Conservation (phyloP, 345 rosid species). For the Hevea brasiliensis region DNA sequence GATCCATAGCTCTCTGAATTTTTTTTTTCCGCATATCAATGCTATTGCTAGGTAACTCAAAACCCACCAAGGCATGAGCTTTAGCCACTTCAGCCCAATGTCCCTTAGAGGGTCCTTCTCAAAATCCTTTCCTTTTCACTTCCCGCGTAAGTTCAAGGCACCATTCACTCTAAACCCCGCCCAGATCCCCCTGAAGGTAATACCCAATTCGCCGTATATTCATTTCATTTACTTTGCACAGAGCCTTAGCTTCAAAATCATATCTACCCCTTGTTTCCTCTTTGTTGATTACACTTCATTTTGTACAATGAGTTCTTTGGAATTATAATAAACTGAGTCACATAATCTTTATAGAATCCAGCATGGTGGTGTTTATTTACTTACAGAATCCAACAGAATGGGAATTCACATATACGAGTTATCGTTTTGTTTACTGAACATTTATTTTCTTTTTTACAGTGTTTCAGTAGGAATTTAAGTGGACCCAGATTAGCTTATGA, state of each 20-base stretch:
- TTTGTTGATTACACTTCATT: background rate
- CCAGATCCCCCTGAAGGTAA: slow-evolving; percentile 32
- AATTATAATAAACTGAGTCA: background rate
- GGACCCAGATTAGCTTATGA: slow-evolving; percentile 26
- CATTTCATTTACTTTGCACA: background rate
- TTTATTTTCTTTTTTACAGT: slow-evolving; percentile 17
- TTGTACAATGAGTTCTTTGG: background rate
- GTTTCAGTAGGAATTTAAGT: slow-evolving; percentile 31
- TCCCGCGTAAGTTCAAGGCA: slow-evolving; percentile 32
- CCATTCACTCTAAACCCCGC: slow-evolving; percentile 14
- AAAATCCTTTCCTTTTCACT: slow-evolving; percentile 24
- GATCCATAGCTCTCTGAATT: background rate
- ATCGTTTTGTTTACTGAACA: background rate
- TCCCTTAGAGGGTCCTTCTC: slow-evolving; percentile 35
- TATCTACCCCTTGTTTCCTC: background rate
- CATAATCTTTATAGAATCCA: no score
- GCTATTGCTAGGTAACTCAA: background rate
- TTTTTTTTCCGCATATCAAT: background rate
- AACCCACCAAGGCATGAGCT: slow-evolving; percentile 28
- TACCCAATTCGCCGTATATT: background rate
- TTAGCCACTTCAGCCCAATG: slow-evolving; percentile 17
- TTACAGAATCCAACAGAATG: background rate
- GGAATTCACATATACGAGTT: background rate
- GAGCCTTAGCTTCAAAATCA: background rate
- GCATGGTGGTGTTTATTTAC: background rate